These are phyloP conservation scores for Ustilago lituana DNA, from an alignment of 1,284 basidiomycete species.

Conservation along the genomic window DNA sequence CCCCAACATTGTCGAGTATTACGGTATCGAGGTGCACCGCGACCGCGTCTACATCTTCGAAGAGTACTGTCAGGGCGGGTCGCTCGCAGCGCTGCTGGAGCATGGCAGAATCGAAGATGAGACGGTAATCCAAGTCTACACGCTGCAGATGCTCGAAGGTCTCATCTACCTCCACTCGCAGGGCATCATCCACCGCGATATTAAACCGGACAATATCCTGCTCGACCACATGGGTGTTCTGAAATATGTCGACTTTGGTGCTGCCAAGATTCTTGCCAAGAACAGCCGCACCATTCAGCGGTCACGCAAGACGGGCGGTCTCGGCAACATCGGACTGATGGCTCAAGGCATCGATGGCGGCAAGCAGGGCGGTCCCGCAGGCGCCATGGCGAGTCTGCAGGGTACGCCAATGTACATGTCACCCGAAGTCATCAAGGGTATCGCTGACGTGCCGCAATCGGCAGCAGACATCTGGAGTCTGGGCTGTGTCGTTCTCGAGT, in stretches of 20 bases:
- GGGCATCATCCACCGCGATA: constrained; percentile 93
- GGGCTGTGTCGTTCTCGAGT: constrained; percentile 95
- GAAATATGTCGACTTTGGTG: constrained; percentile 98
- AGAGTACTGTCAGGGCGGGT: constrained; percentile 97
- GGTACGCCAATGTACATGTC: constrained; percentile 99
- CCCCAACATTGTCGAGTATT: constrained; percentile 98
- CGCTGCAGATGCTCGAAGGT: constrained; percentile 95
- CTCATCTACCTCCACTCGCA: constrained; percentile 91
- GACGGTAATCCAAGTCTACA: constrained; percentile 92
- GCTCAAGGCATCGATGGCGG: constrained; percentile 69
- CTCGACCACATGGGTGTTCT: constrained; percentile 92
- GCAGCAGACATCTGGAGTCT: constrained; percentile 99
- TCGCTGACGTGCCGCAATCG: constrained; percentile 77
- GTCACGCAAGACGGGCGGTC: constrained; percentile 45
- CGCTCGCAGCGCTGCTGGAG: constrained; percentile 86
- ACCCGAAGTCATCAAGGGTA: constrained; percentile 93
- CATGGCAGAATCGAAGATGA: constrained; percentile 97
- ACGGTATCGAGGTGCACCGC: constrained; percentile 97
- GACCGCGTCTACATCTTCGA: constrained; percentile 99
- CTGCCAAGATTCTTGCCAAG: constrained; percentile 95
- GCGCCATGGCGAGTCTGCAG: constrained; percentile 75
- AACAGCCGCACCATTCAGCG: constrained; percentile 76
- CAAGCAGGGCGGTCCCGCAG: constrained; percentile 60
- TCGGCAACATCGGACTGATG: constrained; percentile 43
- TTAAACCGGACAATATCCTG: constrained; percentile 98